Percentiles rank a stretch among this genome's conserved stretches.
Conservation (phyloP, 2,329 filamentous ascomycete species). For the Cordyceps fumosorosea region DNA sequence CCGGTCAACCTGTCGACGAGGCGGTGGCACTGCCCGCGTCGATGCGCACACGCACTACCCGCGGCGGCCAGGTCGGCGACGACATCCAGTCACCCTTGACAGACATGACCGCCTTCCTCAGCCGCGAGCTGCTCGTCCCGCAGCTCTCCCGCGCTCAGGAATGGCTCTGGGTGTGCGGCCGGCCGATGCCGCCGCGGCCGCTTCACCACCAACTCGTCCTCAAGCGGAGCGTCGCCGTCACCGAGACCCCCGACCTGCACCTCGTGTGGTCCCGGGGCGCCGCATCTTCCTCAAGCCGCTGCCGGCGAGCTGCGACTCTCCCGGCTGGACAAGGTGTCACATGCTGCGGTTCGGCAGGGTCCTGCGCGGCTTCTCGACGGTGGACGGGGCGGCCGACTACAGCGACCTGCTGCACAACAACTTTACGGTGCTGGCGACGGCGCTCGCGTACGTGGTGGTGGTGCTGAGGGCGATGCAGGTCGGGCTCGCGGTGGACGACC, state of each 20-base stretch:
- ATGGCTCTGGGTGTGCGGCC: not conserved
- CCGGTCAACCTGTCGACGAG: too few species aligned
- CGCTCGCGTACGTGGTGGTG: not conserved
- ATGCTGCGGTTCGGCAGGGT: not conserved
- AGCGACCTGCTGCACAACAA: not conserved
- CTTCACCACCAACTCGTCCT: not conserved
- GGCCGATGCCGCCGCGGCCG: not conserved
- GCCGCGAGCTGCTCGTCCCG: not conserved
- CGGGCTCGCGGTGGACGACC: not conserved
- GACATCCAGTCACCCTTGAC: not conserved
- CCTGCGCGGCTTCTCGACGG: not conserved
- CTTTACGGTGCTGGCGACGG: not conserved
- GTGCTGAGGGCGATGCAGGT: not conserved
- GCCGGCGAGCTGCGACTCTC: not conserved
- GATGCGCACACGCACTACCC: not conserved
- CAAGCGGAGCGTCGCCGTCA: not conserved
- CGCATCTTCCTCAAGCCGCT: not conserved
- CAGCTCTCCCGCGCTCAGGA: not conserved
- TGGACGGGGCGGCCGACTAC: not conserved
- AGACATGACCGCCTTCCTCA: not conserved
- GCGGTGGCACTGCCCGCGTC: not conserved
- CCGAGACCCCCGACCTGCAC: not conserved
- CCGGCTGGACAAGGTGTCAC: not conserved
- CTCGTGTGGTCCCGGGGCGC: not conserved
- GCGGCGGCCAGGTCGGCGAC: not conserved